Evolutionary conservation across 2,329 filamentous ascomycete species (phyloP).

Genomic region (Xylariales sp.): DNA sequence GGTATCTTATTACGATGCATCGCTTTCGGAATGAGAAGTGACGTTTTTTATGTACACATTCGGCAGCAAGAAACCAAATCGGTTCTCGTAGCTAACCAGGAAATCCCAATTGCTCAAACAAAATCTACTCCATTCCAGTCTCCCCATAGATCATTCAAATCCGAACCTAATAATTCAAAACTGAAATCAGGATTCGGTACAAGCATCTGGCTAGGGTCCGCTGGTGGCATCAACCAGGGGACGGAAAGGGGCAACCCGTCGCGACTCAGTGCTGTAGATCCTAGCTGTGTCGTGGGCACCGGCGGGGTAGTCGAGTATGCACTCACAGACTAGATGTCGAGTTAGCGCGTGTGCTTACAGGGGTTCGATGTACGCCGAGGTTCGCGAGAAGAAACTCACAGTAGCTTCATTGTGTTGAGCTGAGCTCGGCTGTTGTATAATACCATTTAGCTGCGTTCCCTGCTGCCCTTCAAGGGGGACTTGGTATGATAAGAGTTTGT

Average conservation of each 20-base stretch:
- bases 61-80: constrained; percentile 1
- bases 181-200: constrained; percentile 64
- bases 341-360: constrained; percentile 43
- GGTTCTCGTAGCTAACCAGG: not conserved
- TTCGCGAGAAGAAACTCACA: constrained; percentile 47
- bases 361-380: not conserved
- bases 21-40: constrained; percentile 28
- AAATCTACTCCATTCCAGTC: constrained; percentile 51
- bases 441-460: constrained; percentile 41
- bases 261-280: constrained; percentile 40
- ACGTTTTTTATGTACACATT: constrained; percentile 13
- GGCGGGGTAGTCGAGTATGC: constrained; percentile 54
- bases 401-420: constrained; percentile 41
- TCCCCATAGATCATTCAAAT: constrained; percentile 67
- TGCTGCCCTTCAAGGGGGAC: constrained; percentile 56
- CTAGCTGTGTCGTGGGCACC: constrained; percentile 40
- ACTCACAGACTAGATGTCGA: constrained; percentile 54
- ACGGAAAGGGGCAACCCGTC: constrained; percentile 47
- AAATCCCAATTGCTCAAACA: constrained; percentile 19
- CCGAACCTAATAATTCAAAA: constrained; percentile 64
- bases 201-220: constrained; percentile 50
- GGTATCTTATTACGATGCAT: constrained; percentile 28
- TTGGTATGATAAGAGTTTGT: constrained; percentile 66
- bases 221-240: constrained; percentile 50
- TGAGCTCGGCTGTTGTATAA: constrained; percentile 42